Evolutionary conservation across 2,329 filamentous ascomycete genomes (phyloP), one percentile per base, ranked within the genome.

Genomic region (Claviceps citrina): DNA sequence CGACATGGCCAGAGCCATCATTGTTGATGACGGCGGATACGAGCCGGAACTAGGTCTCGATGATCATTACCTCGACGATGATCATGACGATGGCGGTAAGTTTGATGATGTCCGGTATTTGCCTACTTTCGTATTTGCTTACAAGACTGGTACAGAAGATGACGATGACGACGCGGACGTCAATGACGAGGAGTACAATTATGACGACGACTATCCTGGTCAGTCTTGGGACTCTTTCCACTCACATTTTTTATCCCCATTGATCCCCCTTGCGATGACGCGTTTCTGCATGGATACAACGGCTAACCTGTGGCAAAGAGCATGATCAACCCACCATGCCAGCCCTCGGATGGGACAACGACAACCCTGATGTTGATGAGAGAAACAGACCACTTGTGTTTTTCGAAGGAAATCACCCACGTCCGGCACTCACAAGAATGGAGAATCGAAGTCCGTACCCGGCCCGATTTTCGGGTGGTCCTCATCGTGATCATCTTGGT

Each of bases 131-230:
- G 10, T 15, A 15, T 19, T 22, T 15, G 5, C 42, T 38, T 16
- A 43, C 19, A 9, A 9, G 31, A 6, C 22, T 16, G 4, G 6
- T n/a, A 33, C 41, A 60, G 58, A 67, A 38, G 65, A 67, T 31
- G 70, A 72, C 5, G 71, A 75, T 4, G 83, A 85, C 35, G 78
- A 82, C 15, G 80, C 82, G 31, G 78, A 79, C 32, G 71, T 81
- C 48, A 78, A 78, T 33, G 81, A 84, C 38, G 73, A 76, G 16
- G 71, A 77, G 40, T 76, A 76, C 50, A 64, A 72, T 43, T 78
- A 75, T 44, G 73, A 76, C 44, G 71, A 73, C 19, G 68, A 69
- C 25, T 74, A 71, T 56, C 65, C 70, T 43, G 63, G 71, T 75
- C 64, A 60, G 69, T 66, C 2, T 33, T 5, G 7, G 5, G 13